Percentiles rank a stretch among this genome's conserved stretches.
phyloP scores from a whole-genome alignment of 345 rosid genomes.

The Acer saccharum region DNA sequence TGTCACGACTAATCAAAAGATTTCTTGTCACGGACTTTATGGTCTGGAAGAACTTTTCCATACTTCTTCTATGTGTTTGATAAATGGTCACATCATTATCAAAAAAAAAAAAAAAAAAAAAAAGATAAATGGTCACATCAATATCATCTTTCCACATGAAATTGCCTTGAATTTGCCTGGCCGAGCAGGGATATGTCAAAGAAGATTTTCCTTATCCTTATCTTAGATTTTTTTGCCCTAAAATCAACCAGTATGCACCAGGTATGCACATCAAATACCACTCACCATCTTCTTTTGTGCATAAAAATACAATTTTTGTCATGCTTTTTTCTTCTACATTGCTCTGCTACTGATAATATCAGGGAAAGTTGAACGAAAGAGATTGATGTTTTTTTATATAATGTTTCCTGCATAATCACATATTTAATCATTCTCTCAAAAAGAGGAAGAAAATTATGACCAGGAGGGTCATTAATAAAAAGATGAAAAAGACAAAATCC shows the following conservation, averaged over 20 bases:
- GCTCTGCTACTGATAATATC: conserved; percentile 14
- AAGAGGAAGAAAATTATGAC: conserved; percentile 17
- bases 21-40: too few species aligned
- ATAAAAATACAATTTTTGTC: not conserved
- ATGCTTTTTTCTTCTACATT: conserved; percentile 1
- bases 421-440: not conserved
- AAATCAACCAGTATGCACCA: too few species aligned
- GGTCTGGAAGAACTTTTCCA: too few species aligned
- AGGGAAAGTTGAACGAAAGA: not conserved
- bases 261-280: not conserved
- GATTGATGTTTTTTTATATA: not conserved
- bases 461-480: conserved; percentile 3
- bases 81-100: not conserved
- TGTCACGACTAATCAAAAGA: too few species aligned
- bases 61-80: too few species aligned
- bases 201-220: not conserved
- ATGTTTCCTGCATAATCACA: conserved; percentile 14
- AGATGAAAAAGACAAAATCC: conserved; percentile 14
- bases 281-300: not conserved
- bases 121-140: too few species aligned
- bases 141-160: not conserved
- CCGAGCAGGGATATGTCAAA: conserved; percentile 28
- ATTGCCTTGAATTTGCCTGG: not conserved
- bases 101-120: too few species aligned
- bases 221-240: too few species aligned